Base-by-base conservation (phyloP, 2,329 filamentous ascomycete species). In the Ramularia collo-cygni region DNA sequence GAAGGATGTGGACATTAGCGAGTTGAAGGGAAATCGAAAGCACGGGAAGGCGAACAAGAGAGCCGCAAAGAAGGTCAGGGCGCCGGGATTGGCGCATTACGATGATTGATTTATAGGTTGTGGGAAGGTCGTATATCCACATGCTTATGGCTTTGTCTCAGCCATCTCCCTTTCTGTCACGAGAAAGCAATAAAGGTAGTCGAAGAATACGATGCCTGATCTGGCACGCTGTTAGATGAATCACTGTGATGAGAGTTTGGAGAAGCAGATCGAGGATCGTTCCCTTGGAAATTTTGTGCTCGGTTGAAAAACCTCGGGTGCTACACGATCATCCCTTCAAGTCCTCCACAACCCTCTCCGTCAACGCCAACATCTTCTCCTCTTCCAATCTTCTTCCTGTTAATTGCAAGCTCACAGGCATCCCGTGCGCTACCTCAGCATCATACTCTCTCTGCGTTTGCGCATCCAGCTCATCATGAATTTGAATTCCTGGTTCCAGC, bases 11-110 rank as follows among this genome's bases (percentile, higher is more conserved):
- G 88, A 95, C 56, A 81, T 85, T 1, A 82, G 81, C 44, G 90
- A 95, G 42, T 67, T 92, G 50, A 67, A 62, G 63, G 55, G 75
- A 42, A 70, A 71, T 37, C 98, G 98, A 77, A 96, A 95, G 70
- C 92, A 98, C 66, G 92, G 87, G 65, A 94, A 94, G 68, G 82
- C 77, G n/a, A 78, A 79, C 28, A 75, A 77, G 47, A 79, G 73
- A 63, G 52, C 52, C 26, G 39, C 45, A 42, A 60, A 60, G 52
- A 58, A 60, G 48, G 46, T 51, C 16, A 18, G 49, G 28, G 42
- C 40, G 19, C 45, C 42, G 8, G 46, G 47, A 14, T 29, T 44
- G 9, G 38, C 37, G 16, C 44, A 41, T 13, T 50, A 51, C 28
- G 50, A 48, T 44, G 52, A 53, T 14, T 48, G 31, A 37, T 10